Evolutionary conservation across 2,329 filamentous ascomycete genomes (phyloP).

Genomic region (Colletotrichum musae): DNA sequence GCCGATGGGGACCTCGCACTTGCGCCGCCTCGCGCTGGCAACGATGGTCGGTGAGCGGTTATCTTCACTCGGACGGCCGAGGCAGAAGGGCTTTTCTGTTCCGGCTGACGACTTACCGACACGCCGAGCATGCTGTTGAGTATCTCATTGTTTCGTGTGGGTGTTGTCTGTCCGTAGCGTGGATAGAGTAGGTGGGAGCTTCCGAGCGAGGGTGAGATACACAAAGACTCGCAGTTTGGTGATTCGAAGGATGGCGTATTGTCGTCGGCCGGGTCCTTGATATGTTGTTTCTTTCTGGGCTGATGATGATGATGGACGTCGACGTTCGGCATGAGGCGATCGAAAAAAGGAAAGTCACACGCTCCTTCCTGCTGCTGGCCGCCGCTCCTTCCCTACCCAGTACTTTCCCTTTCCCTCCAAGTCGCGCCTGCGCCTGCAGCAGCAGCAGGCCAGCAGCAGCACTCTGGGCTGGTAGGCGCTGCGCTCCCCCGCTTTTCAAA

Average conservation of each 20-base stretch:
- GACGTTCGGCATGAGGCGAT: slow-evolving; percentile 15
- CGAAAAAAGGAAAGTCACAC: slow-evolving; percentile 33
- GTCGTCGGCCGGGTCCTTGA: not conserved
- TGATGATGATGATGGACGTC: slow-evolving; percentile 1
- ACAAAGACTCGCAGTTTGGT: not conserved
- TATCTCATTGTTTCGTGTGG: slow-evolving; percentile 36
- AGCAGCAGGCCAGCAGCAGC: not conserved
- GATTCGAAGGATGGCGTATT: not conserved
- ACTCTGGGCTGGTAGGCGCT: not conserved
- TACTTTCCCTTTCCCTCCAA: not conserved
- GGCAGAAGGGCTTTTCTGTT: not conserved
- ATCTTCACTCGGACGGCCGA: not conserved
- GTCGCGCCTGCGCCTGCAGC: slow-evolving; percentile 20
- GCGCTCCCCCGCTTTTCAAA: slow-evolving; percentile 32
- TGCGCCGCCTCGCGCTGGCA: slow-evolving; percentile 40
- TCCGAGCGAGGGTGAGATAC: not conserved
- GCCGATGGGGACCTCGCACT: slow-evolving; percentile 39
- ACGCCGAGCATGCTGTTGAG: slow-evolving; percentile 42
- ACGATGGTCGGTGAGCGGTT: slow-evolving; percentile 17
- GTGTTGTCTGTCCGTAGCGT: not conserved
- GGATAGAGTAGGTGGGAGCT: too few species aligned
- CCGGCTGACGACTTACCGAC: slow-evolving; percentile 39
- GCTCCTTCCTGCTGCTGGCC: slow-evolving; percentile 13
- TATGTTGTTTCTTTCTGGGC: slow-evolving; percentile 12
- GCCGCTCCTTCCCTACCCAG: not conserved